Conservation (phyloP, 352 stramenopile species). For the Pythium sukuiense region DNA sequence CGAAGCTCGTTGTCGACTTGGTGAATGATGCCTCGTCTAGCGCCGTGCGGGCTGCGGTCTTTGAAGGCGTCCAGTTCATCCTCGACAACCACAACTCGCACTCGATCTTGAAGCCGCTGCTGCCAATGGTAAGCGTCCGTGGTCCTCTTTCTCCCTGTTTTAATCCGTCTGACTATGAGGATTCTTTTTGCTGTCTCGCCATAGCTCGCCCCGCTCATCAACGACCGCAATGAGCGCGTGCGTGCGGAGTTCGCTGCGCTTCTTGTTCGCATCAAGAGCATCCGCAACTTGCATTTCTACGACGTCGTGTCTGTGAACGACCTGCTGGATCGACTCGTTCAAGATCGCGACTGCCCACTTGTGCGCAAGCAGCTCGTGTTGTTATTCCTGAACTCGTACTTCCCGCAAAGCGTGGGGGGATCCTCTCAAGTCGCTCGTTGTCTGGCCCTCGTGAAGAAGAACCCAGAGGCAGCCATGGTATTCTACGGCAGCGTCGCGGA, state of each 20-base stretch:
- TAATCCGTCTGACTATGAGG: background rate
- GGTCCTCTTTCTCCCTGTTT: background rate
- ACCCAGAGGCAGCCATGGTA: conserved; percentile 76
- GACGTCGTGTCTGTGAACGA: conserved; percentile 81
- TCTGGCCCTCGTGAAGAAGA: conserved; percentile 78
- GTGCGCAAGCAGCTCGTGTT: conserved; percentile 79
- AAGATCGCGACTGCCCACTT: conserved; percentile 52
- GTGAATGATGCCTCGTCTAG: conserved; percentile 78
- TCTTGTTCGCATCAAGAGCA: conserved; percentile 86
- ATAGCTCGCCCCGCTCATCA: conserved; percentile 75
- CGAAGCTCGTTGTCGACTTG: conserved; percentile 78
- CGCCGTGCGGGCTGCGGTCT: conserved; percentile 77
- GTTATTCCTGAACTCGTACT: conserved; percentile 88
- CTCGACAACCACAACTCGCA: conserved; percentile 88
- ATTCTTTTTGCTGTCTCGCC: background rate
- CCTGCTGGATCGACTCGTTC: conserved; percentile 68
- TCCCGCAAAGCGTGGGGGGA: conserved; percentile 76
- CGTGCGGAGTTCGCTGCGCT: conserved; percentile 75
- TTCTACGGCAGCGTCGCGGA: conserved; percentile 82
- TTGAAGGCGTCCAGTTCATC: conserved; percentile 84
- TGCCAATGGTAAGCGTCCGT: conserved; percentile 67
- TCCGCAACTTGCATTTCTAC: conserved; percentile 87
- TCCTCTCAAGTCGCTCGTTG: conserved; percentile 83
- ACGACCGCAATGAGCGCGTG: conserved; percentile 84
- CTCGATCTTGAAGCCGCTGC: conserved; percentile 76